Conservation (phyloP, 352 stramenopile species). For the Pythium chondricola region DNA sequence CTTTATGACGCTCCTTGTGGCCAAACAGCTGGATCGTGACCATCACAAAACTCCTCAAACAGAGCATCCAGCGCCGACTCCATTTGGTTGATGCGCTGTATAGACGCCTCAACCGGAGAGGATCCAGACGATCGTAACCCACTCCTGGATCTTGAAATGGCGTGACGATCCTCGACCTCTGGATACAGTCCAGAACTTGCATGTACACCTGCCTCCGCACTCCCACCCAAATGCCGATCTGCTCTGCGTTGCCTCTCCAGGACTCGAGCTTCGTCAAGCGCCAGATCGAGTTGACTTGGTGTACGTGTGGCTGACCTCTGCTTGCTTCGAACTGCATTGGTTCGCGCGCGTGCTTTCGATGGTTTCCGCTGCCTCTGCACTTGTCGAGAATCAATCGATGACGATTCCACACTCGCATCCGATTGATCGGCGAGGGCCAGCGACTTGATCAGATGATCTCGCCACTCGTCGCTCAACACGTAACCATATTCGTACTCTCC, state of each 20-base stretch:
- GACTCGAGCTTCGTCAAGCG: constrained; percentile 30
- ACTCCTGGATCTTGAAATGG: not conserved
- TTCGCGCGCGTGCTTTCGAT: no score
- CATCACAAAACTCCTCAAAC: constrained; percentile 68
- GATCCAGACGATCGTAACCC: not conserved
- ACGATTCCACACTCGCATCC: no score
- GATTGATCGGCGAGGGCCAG: constrained; percentile 6
- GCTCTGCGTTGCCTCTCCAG: constrained; percentile 26
- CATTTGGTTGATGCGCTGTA: constrained; percentile 20
- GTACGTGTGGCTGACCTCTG: not conserved
- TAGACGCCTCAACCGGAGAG: not conserved
- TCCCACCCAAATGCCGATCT: constrained; percentile 5
- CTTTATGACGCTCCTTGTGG: constrained; percentile 22
- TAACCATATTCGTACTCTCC: constrained; percentile 67
- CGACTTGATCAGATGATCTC: constrained; percentile 31
- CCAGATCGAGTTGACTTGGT: constrained; percentile 25
- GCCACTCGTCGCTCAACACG: constrained; percentile 71
- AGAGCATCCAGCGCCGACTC: constrained; percentile 44
- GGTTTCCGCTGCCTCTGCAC: no score
- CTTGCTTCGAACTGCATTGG: not conserved
- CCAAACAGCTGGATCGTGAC: constrained; percentile 52
- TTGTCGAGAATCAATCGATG: no score
- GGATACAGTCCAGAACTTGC: not conserved
- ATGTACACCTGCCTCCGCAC: no score
- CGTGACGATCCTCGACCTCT: not conserved